These are phyloP conservation scores for Neonectria punicea DNA, from an alignment of 2,329 filamentous ascomycete species.

Conservation along the genomic window DNA sequence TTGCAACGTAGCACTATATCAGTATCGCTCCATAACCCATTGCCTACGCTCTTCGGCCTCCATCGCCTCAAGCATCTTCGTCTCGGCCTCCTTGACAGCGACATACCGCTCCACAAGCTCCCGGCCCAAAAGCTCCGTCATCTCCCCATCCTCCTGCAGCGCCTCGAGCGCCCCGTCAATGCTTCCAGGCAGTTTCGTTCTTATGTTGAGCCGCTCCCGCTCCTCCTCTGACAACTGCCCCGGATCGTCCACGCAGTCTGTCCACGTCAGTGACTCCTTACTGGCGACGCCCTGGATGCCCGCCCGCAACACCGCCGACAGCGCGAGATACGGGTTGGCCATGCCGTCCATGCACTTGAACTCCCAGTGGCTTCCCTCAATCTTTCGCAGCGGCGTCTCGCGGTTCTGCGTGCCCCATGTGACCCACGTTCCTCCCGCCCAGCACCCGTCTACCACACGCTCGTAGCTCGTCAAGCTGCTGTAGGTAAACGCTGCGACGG, in stretches of 20 bases:
- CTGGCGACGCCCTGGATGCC: conserved; percentile 42
- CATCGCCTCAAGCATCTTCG: conserved; percentile 56
- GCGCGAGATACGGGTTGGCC: conserved; percentile 79
- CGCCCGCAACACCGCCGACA: conserved; percentile 48
- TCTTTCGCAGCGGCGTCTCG: conserved; percentile 77
- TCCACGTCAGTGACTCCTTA: conserved; percentile 54
- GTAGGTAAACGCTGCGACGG: conserved; percentile 76
- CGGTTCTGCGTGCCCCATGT: conserved; percentile 86
- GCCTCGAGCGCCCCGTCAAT: conserved; percentile 65
- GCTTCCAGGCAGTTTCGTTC: conserved; percentile 61
- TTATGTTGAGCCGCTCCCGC: conserved; percentile 64
- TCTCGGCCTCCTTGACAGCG: conserved; percentile 68
- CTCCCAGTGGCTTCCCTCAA: conserved; percentile 78
- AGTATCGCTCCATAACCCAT: conserved; percentile 75
- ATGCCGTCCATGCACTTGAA: conserved; percentile 81
- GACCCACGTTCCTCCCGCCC: conserved; percentile 83
- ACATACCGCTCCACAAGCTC: conserved; percentile 67
- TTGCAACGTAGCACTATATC: conserved; percentile 11
- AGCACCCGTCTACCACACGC: conserved; percentile 73
- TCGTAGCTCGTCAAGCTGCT: conserved; percentile 75
- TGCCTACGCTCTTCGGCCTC: conserved; percentile 55
- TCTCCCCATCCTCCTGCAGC: conserved; percentile 58
- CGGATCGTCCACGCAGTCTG: conserved; percentile 67
- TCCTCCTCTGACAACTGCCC: conserved; percentile 58
- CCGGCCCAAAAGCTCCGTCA: conserved; percentile 59